Evolutionary conservation across 1,284 basidiomycete species (phyloP), one percentile per base, ranked within the genome.

Genomic region (Coniferiporia weirii): DNA sequence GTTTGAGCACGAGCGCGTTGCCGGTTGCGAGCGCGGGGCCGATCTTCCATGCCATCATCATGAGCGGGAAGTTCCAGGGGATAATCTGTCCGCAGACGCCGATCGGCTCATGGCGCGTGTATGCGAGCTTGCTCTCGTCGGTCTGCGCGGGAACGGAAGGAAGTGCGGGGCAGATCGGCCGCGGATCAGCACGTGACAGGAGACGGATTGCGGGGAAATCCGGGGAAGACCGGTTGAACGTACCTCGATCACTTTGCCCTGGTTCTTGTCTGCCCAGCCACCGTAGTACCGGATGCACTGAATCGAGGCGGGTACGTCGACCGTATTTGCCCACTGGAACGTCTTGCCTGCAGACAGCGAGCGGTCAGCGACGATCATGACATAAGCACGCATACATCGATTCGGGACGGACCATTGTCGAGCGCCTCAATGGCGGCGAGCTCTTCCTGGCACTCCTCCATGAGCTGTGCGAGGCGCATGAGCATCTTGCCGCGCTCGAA

Each of bases 41-140:
- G 64, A 95, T 71, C 76, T 94, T 93, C 91, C 90, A 93, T 38
- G 85, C 65, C 67, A 89, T 71, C 86, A 93, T 88, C 49, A 61
- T 32, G 38, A 51, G 49, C 38, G 74, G 77, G 75, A 81, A 81
- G 75, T 81, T 86, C 81, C 89, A 91, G 19, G 88, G 89, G 66
- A 93, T 92, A 71, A 95, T 94, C 75, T 93, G 90, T 51, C 89
- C 56, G 22, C 86, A 82, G 60, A 98, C 94, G 66, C 95, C 96
- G 66, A 97, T 88, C 15, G 96, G 95, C 74, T 98, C 95, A 71
- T 97, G 93, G 34, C 87, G 81, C 15, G 91, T 91, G 75, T 92
- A 95, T 3, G 78, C 80, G 59, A 94, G 76, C 72, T 91, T 93
- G 56, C 68, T 73, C 67, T 89, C 81, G 63, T 79, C 75, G 47